Evolutionary conservation across 2,329 filamentous ascomycete species (phyloP).

Genomic region (Sclerotinia spermophila): DNA sequence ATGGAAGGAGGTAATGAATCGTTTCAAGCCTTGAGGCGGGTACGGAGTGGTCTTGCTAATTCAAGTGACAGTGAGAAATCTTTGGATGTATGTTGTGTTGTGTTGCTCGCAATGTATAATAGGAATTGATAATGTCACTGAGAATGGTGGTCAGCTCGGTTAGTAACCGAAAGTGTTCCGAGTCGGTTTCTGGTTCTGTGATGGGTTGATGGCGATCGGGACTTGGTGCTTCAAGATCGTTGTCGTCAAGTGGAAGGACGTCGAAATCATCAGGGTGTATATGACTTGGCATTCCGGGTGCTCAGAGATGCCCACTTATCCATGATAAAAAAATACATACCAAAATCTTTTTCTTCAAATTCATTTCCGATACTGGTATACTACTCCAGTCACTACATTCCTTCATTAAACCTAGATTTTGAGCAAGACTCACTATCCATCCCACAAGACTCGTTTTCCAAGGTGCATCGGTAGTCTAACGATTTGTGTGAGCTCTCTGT

Average conservation of each 20-base stretch:
- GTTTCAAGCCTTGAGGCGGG: slow-evolving; percentile 36
- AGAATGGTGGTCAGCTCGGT: slow-evolving; percentile 36
- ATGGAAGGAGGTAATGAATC: slow-evolving; percentile 34
- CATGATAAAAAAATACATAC: slow-evolving; percentile 37
- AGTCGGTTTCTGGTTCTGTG: slow-evolving; percentile 28
- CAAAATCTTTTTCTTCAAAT: slow-evolving; percentile 37
- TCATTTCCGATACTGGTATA: slow-evolving; percentile 37
- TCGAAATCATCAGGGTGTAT: slow-evolving; percentile 36
- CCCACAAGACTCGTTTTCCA: slow-evolving; percentile 38
- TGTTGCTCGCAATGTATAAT: slow-evolving; percentile 35
- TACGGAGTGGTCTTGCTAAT: slow-evolving; percentile 32
- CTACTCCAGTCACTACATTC: slow-evolving; percentile 36
- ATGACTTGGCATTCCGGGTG: slow-evolving; percentile 37
- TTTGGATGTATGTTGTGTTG: slow-evolving; percentile 33
- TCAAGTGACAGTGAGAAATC: slow-evolving; percentile 36
- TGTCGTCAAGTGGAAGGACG: slow-evolving; percentile 31
- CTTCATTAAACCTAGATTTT: slow-evolving; percentile 36
- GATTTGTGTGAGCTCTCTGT: slow-evolving; percentile 37
- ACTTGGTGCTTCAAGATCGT: slow-evolving; percentile 30
- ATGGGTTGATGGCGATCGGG: slow-evolving; percentile 26
- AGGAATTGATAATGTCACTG: slow-evolving; percentile 37
- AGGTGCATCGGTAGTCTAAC: slow-evolving; percentile 38
- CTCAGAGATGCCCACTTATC: slow-evolving; percentile 39
- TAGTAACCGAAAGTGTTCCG: slow-evolving; percentile 34
- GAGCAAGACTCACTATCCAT: slow-evolving; percentile 37